A percentile compares a stretch with the other conserved stretches of the same genome.
Conservation (phyloP, 805 yeast species). For the Metschnikowia bowlesiae region DNA sequence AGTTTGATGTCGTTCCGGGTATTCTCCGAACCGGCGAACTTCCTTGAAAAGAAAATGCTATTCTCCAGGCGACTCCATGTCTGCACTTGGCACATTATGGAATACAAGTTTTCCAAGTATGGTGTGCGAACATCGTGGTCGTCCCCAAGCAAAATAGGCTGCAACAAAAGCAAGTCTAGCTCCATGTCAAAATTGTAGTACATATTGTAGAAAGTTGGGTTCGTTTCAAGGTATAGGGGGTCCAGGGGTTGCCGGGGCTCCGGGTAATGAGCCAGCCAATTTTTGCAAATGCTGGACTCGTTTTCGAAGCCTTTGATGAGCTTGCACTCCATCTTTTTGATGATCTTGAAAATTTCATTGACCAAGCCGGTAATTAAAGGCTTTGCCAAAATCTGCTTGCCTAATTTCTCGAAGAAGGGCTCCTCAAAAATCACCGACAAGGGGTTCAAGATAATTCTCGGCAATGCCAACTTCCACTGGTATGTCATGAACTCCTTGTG, state of each 20-base stretch:
- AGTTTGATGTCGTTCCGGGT: conserved; percentile 19
- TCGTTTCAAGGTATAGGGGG: conserved; percentile 27
- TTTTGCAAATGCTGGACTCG: conserved; percentile 53
- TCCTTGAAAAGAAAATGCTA: conserved; percentile 31
- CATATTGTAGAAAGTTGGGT: conserved; percentile 63
- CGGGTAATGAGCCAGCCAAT: conserved; percentile 49
- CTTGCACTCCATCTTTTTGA: conserved; percentile 73
- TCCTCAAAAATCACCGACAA: conserved; percentile 70
- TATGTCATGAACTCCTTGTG: conserved; percentile 59
- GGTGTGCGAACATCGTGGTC: conserved; percentile 85
- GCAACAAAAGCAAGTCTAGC: conserved; percentile 72
- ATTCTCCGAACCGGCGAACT: conserved; percentile 16
- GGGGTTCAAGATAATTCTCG: conserved; percentile 74
- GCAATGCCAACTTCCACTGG: conserved; percentile 84
- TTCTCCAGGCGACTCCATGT: conserved; percentile 36
- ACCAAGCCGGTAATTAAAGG: conserved; percentile 81
- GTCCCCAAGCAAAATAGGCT: conserved; percentile 87
- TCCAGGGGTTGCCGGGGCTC: conserved; percentile 12
- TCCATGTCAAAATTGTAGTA: conserved; percentile 49
- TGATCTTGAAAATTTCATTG: conserved; percentile 66
- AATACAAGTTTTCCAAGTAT: conserved; percentile 81
- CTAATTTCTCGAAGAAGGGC: conserved; percentile 54
- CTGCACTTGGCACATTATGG: conserved; percentile 63
- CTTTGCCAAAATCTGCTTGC: conserved; percentile 70
- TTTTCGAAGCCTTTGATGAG: conserved; percentile 66